These are phyloP conservation scores for Silybum marianum DNA, from an alignment of 129 eudicot species.

Conservation along the genomic window DNA sequence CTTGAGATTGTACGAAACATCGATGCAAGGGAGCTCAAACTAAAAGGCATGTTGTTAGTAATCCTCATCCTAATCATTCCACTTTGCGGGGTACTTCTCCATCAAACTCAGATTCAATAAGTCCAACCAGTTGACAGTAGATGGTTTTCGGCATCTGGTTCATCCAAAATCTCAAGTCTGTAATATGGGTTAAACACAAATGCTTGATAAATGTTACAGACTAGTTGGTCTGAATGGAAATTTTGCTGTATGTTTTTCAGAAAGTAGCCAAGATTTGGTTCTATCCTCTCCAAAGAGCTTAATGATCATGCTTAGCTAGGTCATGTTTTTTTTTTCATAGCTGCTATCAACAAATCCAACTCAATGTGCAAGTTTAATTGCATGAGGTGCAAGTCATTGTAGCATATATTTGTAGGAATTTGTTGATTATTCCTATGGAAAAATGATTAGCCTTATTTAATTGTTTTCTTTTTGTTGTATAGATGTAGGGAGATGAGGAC, in stretches of 20 bases:
- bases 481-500: not conserved
- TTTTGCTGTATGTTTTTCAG: constrained; percentile 20
- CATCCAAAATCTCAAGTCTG: constrained; percentile 12
- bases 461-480: not conserved
- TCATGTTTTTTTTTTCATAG: not conserved
- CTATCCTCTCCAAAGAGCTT: constrained; percentile 10
- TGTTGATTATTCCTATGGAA: not conserved
- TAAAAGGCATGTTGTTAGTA: constrained; percentile 36
- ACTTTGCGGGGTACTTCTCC: constrained; percentile 30
- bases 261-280: constrained; percentile 14
- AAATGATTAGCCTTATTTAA: not conserved
- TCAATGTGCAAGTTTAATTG: not conserved
- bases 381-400: not conserved
- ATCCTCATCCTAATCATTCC: constrained; percentile 44
- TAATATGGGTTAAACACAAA: constrained; percentile 9
- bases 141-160: constrained; percentile 10
- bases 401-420: not conserved
- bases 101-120: constrained; percentile 31
- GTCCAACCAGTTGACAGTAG: not conserved
- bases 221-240: constrained; percentile 21
- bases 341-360: not conserved
- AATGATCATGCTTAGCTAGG: not conserved
- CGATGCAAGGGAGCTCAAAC: constrained; percentile 61
- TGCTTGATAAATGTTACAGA: not conserved
- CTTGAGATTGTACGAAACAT: constrained; percentile 49